A percentile compares a stretch with the other conserved stretches of the same genome.
phyloP scores from a whole-genome alignment of 116 monocot species.

The Trichopus zeylanicus region DNA sequence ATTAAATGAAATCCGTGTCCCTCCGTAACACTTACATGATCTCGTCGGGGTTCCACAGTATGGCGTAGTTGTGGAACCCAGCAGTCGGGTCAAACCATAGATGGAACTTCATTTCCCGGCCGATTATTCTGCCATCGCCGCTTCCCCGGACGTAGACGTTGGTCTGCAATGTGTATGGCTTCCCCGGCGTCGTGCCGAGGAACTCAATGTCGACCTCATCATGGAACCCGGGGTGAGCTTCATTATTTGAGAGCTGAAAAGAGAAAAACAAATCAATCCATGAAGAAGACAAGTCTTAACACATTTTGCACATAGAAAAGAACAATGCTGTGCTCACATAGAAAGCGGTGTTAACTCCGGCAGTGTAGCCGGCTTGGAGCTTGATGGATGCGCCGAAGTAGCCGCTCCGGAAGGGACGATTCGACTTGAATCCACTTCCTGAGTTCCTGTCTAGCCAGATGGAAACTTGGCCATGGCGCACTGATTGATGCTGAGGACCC shows the following conservation, averaged over 20 bases:
- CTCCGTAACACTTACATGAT: constrained; percentile 42
- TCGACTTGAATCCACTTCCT: constrained; percentile 92
- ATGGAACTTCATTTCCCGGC: constrained; percentile 83
- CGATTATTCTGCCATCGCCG: constrained; percentile 69
- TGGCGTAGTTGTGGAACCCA: constrained; percentile 69
- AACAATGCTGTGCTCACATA: constrained; percentile 38
- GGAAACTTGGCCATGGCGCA: constrained; percentile 37
- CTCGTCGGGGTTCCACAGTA: constrained; percentile 57
- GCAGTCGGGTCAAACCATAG: constrained; percentile 92
- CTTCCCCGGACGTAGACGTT: constrained; percentile 77
- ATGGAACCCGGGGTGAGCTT: constrained; percentile 78
- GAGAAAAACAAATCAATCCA: neutral
- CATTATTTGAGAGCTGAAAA: constrained; percentile 60
- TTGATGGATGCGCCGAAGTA: constrained; percentile 72
- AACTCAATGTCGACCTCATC: constrained; percentile 92
- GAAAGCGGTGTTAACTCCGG: constrained; percentile 79
- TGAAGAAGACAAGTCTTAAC: neutral
- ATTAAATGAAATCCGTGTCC: neutral
- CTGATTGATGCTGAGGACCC: constrained; percentile 58
- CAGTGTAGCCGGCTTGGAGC: constrained; percentile 77
- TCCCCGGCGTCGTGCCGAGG: constrained; percentile 64
- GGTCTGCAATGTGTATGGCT: constrained; percentile 76
- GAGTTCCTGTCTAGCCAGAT: constrained; percentile 69
- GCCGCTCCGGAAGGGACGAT: constrained; percentile 39
- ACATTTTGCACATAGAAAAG: neutral